These are phyloP conservation scores for Phialemoniopsis sp. DNA, from an alignment of 2,329 filamentous ascomycete species.

Conservation along the genomic window DNA sequence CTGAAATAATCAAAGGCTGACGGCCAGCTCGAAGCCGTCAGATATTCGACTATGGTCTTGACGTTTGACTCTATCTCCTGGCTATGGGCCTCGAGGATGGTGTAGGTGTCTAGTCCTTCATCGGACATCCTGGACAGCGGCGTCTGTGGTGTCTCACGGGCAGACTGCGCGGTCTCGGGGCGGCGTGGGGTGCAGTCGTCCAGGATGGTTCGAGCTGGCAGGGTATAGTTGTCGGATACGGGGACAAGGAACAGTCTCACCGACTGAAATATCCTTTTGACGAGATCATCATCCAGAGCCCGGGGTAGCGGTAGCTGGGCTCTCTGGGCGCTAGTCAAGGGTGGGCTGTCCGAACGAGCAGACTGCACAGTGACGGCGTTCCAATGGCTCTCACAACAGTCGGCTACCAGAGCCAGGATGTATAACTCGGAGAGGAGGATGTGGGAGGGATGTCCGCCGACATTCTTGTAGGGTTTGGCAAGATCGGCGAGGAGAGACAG, in stretches of 20 bases:
- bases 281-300: conserved; percentile 44
- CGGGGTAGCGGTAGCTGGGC: conserved; percentile 24
- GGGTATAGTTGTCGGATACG: conserved; percentile 50
- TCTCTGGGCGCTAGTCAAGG: conserved; percentile 9
- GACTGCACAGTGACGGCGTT: conserved; percentile 19
- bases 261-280: conserved; percentile 50
- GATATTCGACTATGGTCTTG: conserved; percentile 56
- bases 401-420: conserved; percentile 57
- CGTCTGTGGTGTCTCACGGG: conserved; percentile 7
- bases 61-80: conserved; percentile 49
- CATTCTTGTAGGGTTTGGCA: conserved; percentile 45
- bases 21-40: conserved; percentile 62
- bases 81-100: conserved; percentile 27
- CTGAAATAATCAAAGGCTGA: conserved; percentile 56
- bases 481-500: conserved; percentile 56
- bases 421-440: conserved; percentile 62
- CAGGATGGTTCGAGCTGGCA: conserved; percentile 54
- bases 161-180: conserved; percentile 12
- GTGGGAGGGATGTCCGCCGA: conserved; percentile 51
- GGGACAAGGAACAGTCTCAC: conserved; percentile 55
- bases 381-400: conserved; percentile 63
- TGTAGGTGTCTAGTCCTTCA: conserved; percentile 26
- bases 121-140: conserved; percentile 27
- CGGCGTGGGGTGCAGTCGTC: conserved; percentile 30
- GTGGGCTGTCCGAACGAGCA: conserved; percentile 10